Evolutionary conservation across 805 yeast species (phyloP).

Genomic region (Crinitomyces ghanaensis): DNA sequence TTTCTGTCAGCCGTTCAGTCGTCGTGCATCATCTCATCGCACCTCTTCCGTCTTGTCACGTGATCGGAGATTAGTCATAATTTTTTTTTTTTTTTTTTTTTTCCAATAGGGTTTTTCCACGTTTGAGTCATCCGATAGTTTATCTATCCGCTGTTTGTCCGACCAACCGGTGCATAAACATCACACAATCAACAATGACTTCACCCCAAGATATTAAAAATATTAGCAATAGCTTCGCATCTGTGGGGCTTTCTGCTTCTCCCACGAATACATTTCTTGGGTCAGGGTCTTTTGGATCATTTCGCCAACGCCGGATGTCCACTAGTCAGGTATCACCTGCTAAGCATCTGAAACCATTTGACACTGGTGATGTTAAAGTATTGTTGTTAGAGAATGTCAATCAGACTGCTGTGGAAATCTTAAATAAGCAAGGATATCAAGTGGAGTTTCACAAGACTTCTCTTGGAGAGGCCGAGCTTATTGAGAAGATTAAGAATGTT

Average conservation of each 20-base stretch:
- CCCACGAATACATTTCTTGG: slow-evolving; percentile 13
- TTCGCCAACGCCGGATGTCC: slow-evolving; percentile 11
- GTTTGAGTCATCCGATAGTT: too few relatives aligned
- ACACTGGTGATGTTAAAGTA: slow-evolving; percentile 90
- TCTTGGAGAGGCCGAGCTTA: slow-evolving; percentile 82
- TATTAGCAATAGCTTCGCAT: slow-evolving; percentile 11
- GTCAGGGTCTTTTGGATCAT: slow-evolving; percentile 4
- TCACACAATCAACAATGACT: slow-evolving; percentile 16
- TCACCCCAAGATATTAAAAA: slow-evolving; percentile 22
- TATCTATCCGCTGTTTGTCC: too few relatives aligned
- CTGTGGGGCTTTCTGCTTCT: slow-evolving; percentile 15
- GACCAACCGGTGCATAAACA: too few relatives aligned
- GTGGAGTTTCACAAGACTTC: slow-evolving; percentile 89
- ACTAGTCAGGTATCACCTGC: slow-evolving; percentile 7
- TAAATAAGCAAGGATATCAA: slow-evolving; percentile 88
- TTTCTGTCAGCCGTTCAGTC: too few relatives aligned
- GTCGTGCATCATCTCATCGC: too few relatives aligned
- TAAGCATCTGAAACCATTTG: slow-evolving; percentile 78
- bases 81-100: too few relatives aligned
- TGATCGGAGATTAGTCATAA: too few relatives aligned
- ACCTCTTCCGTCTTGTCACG: too few relatives aligned
- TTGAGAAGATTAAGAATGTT: slow-evolving; percentile 84
- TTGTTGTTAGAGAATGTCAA: slow-evolving; percentile 88
- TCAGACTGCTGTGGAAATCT: slow-evolving; percentile 78
- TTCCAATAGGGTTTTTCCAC: too few relatives aligned